These are phyloP conservation scores for Pichia membranifaciens DNA, from an alignment of 805 yeast genomes.

Conservation along the genomic window DNA sequence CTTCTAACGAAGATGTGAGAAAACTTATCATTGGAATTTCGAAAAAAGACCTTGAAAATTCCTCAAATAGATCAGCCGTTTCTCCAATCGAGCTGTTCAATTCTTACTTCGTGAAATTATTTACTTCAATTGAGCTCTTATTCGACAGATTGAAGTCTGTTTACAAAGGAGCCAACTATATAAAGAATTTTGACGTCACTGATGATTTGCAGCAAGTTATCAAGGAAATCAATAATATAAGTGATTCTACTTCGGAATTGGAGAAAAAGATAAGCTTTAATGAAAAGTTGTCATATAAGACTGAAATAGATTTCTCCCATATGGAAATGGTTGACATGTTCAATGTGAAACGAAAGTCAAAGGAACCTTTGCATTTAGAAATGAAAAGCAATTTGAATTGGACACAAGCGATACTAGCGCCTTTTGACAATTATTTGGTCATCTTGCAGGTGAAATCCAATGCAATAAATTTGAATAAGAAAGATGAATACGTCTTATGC, in stretches of 20 bases:
- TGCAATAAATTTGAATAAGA: slow-evolving; percentile 13
- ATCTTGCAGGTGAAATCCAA: slow-evolving; percentile 18
- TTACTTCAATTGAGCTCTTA: slow-evolving; percentile 27
- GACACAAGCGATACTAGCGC: slow-evolving; percentile 38
- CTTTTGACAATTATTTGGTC: slow-evolving; percentile 32
- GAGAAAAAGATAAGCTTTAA: slow-evolving; percentile 28
- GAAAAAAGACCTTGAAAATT: slow-evolving; percentile 18
- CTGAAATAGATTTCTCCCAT: slow-evolving; percentile 23
- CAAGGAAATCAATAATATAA: slow-evolving; percentile 22
- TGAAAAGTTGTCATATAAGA: slow-evolving; percentile 26
- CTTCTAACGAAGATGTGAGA: slow-evolving; percentile 23
- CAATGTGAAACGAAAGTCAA: slow-evolving; percentile 21
- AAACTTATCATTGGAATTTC: slow-evolving; percentile 21
- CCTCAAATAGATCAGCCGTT: slow-evolving; percentile 23
- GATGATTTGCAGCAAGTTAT: slow-evolving; percentile 18
- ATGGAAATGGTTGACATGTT: slow-evolving; percentile 30
- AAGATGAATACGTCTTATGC: slow-evolving; percentile 18
- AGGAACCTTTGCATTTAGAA: slow-evolving; percentile 23
- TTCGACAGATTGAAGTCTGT: slow-evolving; percentile 21
- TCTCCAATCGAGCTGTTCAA: slow-evolving; percentile 26
- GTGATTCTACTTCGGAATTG: slow-evolving; percentile 28
- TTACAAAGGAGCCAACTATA: slow-evolving; percentile 19
- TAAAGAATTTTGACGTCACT: slow-evolving; percentile 12
- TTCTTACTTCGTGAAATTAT: slow-evolving; percentile 27
- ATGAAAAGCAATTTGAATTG: slow-evolving; percentile 30